phyloP scores from a whole-genome alignment of 1,284 basidiomycete species.

The Acaromyces ingoldii region DNA sequence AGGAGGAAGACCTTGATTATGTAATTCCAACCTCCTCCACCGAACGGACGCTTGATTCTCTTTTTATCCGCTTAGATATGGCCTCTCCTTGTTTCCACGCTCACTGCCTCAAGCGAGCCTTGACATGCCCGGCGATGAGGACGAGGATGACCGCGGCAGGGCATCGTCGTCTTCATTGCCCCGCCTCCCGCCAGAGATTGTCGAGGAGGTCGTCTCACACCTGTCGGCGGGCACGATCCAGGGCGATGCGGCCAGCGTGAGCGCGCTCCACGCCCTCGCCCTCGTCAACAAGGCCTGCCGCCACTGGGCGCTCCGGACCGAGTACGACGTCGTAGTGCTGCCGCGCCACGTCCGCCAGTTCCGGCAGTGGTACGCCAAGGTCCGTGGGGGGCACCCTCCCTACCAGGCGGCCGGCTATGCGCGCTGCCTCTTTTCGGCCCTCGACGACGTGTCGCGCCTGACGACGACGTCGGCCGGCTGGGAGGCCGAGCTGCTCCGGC shows the following conservation, averaged over 20 bases:
- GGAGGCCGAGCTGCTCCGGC: slow-evolving; percentile 42
- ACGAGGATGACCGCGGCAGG: no score
- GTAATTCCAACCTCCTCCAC: no score
- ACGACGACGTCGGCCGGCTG: slow-evolving; percentile 45
- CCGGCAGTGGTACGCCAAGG: slow-evolving; percentile 37
- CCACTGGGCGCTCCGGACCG: slow-evolving; percentile 32
- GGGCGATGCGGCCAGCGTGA: slow-evolving; percentile 24
- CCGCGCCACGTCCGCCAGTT: slow-evolving; percentile 48
- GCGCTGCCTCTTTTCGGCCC: slow-evolving; percentile 28
- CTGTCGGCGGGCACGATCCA: slow-evolving; percentile 21
- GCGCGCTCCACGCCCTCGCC: slow-evolving; percentile 29
- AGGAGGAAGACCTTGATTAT: no score
- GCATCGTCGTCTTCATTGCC: no score
- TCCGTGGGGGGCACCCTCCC: slow-evolving; percentile 37
- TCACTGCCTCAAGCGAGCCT: no score
- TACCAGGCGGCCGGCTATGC: slow-evolving; percentile 37
- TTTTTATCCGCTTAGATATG: no score
- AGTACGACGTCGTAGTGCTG: slow-evolving; percentile 38
- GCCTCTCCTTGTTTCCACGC: no score
- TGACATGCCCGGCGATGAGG: no score
- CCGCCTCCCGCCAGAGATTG: slow-evolving; percentile 33
- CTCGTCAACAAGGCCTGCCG: slow-evolving; percentile 27
- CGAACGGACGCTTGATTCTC: no score
- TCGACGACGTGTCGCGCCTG: slow-evolving; percentile 42
- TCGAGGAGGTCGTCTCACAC: slow-evolving; percentile 23